Percentiles rank a stretch among this genome's conserved stretches.
phyloP scores from a whole-genome alignment of 495 filamentous ascomycete genomes.

The Ascodesmis nigricans region DNA sequence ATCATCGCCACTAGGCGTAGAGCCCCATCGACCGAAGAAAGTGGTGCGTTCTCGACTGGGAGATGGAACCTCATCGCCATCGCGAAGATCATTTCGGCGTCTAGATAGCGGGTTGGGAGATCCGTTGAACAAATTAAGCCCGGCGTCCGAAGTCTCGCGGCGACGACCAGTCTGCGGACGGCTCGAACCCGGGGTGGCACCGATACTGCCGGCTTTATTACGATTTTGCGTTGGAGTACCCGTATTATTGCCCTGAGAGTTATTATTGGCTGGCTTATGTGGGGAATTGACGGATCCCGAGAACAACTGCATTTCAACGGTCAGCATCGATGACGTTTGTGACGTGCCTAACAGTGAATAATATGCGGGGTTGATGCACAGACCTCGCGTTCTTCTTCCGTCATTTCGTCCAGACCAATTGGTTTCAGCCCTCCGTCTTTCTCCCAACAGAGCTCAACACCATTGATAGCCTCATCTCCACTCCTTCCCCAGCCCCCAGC shows the following conservation, averaged over 20 bases:
- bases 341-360: too few relatives aligned
- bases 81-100: conserved; percentile 45
- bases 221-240: conserved; percentile 18
- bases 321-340: too few relatives aligned
- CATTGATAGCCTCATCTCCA: conserved; percentile 43
- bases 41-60: conserved; percentile 14
- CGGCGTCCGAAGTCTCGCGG: conserved; percentile 59
- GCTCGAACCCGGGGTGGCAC: conserved; percentile 32
- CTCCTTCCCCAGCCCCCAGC: conserved; percentile 56
- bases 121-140: conserved; percentile 39
- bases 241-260: conserved; percentile 37
- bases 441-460: conserved; percentile 80
- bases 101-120: conserved; percentile 37
- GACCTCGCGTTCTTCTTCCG: conserved; percentile 66
- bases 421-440: conserved; percentile 47
- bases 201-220: conserved; percentile 8
- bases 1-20: conserved; percentile 22
- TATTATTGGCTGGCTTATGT: conserved; percentile 58
- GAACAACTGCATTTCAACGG: conserved; percentile 37
- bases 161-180: conserved; percentile 56
- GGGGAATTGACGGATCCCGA: conserved; percentile 74
- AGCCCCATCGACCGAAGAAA: conserved; percentile 27
- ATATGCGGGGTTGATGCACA: too few relatives aligned
- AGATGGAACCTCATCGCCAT: conserved; percentile 23
- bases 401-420: conserved; percentile 52